Evolutionary conservation across 225 moss, liverwort and hornwort genomes (phyloP), one percentile per base, ranked within the genome.

Genomic region (Anthoceros angustus): DNA sequence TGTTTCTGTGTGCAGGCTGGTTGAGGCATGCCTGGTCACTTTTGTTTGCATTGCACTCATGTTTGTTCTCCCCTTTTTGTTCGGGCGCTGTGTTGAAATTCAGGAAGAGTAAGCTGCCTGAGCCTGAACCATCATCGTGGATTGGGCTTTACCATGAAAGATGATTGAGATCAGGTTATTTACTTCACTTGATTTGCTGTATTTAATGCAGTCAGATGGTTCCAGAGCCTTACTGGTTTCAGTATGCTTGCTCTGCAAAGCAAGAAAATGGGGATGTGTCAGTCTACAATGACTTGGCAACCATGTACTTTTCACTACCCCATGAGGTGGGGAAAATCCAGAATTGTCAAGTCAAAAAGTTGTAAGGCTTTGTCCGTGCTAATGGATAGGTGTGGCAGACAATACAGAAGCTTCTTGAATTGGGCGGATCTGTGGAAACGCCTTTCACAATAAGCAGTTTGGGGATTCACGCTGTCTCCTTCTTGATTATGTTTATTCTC

Each of bases 231-330:
- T 87, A 82, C 64, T 91, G 86, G 85, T 87, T 91, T 42, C 80
- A 76, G 24, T 91, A 76, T 60, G 82, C 83, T 14, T 91, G 90
- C 70, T 82, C 82, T 43, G 74, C 78, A 65, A 48, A 73, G 40
- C 83, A 83, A 63, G 73, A 26, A n/a, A 77, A 71, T 20, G 70
- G 67, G 50, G 82, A 83, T 72, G 65, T 73, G 41, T 63, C 74
- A 39, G 77, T 77, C 71, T 91, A 91, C 72, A 91, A 91, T 68
- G 90, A 91, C 63, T 80, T 91, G 64, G 90, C 86, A 41, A 76
- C 84, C 24, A 72, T 91, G 68, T 87, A 77, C 73, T 86, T 91
- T 70, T 83, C 73, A 25, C 82, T 87, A 68, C 90, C 87, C 48
- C 87, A 86, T 74, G 77, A 87, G 86, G 89, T 90, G 74, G 25